Evolutionary conservation across 768 basidiomycete genomes (phyloP).

Genomic region (Tylopilus intermedius): DNA sequence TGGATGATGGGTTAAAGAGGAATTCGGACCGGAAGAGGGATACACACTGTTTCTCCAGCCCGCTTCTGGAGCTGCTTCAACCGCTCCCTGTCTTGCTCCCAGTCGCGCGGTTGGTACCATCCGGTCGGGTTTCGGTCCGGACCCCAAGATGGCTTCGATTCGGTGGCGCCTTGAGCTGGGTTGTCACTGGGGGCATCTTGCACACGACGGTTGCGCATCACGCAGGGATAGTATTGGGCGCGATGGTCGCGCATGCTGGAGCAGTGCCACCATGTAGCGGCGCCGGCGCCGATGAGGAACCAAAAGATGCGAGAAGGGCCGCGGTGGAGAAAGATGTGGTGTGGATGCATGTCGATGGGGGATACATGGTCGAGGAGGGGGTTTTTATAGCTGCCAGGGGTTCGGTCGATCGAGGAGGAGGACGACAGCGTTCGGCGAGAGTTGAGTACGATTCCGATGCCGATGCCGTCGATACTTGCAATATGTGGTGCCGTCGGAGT

Average conservation of each 20-base stretch:
- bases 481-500: slow-evolving; percentile 17
- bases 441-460: not conserved
- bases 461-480: slow-evolving; percentile 13
- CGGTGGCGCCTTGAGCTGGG: slow-evolving; percentile 6
- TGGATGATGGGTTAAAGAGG: not conserved
- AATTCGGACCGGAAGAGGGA: not conserved
- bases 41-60: slow-evolving; percentile 46
- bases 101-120: slow-evolving; percentile 29
- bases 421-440: slow-evolving; percentile 26
- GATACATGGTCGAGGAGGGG: not conserved
- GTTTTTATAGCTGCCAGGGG: slow-evolving; percentile 13
- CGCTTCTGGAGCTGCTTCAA: slow-evolving; percentile 43
- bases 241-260: slow-evolving; percentile 39
- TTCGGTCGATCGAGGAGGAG: not conserved
- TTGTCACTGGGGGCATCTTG: slow-evolving; percentile 2
- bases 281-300: slow-evolving; percentile 59
- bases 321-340: slow-evolving; percentile 25
- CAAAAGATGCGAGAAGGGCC: slow-evolving; percentile 61
- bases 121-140: slow-evolving; percentile 13
- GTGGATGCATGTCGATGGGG: slow-evolving; percentile 18
- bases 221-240: slow-evolving; percentile 28
- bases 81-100: slow-evolving; percentile 47
- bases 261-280: slow-evolving; percentile 36
- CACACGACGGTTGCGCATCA: slow-evolving; percentile 22
- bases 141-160: slow-evolving; percentile 3